Evolutionary conservation across 768 basidiomycete genomes (phyloP).

Genomic region (Pholiota microspora): DNA sequence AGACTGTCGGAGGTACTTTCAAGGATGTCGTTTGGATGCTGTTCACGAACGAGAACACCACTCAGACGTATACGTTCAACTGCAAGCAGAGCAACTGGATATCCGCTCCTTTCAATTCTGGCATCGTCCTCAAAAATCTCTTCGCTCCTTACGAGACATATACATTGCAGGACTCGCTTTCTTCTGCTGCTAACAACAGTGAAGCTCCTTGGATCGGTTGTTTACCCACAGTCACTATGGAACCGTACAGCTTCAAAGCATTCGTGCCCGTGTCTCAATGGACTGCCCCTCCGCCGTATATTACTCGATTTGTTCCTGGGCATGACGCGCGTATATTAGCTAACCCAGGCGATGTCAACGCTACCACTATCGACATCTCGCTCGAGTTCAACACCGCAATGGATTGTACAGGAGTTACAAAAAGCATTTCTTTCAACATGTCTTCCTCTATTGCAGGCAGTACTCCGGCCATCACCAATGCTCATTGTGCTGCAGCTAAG

Average conservation of each 20-base stretch:
- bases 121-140: conserved; percentile 67
- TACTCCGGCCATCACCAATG: conserved; percentile 49
- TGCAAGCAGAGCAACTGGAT: conserved; percentile 70
- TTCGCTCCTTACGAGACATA: conserved; percentile 84
- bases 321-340: conserved; percentile 76
- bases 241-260: conserved; percentile 78
- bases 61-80: conserved; percentile 59
- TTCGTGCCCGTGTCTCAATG: conserved; percentile 70
- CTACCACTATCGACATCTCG: conserved; percentile 60
- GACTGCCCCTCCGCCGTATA: conserved; percentile 64
- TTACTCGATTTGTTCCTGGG: conserved; percentile 82
- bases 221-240: conserved; percentile 60
- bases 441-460: conserved; percentile 63
- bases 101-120: conserved; percentile 68
- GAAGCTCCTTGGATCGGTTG: conserved; percentile 74
- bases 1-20: conserved; percentile 59
- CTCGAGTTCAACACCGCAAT: conserved; percentile 81
- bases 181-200: conserved; percentile 59
- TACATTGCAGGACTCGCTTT: conserved; percentile 61
- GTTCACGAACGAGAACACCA: conserved; percentile 82
- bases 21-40: conserved; percentile 79
- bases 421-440: conserved; percentile 63
- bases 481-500: conserved; percentile 47
- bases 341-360: conserved; percentile 43
- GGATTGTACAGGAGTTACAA: conserved; percentile 69